These are phyloP conservation scores for Boletus insuetus DNA, from an alignment of 768 basidiomycete species.

Conservation along the genomic window DNA sequence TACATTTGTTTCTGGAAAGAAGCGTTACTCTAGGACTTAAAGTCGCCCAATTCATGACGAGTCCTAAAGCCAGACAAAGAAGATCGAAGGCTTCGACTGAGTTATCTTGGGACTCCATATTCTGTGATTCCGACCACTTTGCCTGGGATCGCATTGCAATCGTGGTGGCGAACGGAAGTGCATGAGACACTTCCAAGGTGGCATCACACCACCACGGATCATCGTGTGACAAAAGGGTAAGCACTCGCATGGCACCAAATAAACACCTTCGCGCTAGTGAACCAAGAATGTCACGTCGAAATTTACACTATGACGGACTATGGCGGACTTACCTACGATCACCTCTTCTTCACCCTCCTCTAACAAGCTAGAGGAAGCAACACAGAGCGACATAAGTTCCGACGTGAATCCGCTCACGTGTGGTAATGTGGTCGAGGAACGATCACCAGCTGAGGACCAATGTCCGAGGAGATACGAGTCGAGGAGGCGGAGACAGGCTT, in stretches of 20 bases:
- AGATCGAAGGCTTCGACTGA: constrained; percentile 56
- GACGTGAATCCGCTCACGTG: constrained; percentile 36
- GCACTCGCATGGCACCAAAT: constrained; percentile 58
- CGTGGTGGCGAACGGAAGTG: constrained; percentile 47
- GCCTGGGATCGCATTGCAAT: constrained; percentile 42
- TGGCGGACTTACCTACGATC: constrained; percentile 15
- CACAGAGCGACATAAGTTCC: constrained; percentile 49
- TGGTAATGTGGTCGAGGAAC: constrained; percentile 3
- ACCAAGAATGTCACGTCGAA: background rate
- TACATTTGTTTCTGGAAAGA: constrained; percentile 48
- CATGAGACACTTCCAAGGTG: constrained; percentile 45
- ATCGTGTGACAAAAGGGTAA: constrained; percentile 70
- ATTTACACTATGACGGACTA: background rate
- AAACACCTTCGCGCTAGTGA: constrained; percentile 45
- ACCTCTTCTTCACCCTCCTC: constrained; percentile 19
- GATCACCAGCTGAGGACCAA: constrained; percentile 39
- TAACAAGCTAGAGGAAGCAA: constrained; percentile 43
- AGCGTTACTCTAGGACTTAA: constrained; percentile 47
- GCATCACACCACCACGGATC: constrained; percentile 53
- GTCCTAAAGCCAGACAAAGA: constrained; percentile 70
- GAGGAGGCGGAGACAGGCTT: constrained; percentile 56
- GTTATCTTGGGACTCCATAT: constrained; percentile 1
- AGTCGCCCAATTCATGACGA: constrained; percentile 76
- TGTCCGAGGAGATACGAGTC: constrained; percentile 62
- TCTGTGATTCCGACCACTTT: constrained; percentile 16